Percentiles rank a stretch among this genome's conserved stretches.
Evolutionary conservation across 164 flowering plant species (phyloP).

Genomic region (Euptelea pleiosperma): DNA sequence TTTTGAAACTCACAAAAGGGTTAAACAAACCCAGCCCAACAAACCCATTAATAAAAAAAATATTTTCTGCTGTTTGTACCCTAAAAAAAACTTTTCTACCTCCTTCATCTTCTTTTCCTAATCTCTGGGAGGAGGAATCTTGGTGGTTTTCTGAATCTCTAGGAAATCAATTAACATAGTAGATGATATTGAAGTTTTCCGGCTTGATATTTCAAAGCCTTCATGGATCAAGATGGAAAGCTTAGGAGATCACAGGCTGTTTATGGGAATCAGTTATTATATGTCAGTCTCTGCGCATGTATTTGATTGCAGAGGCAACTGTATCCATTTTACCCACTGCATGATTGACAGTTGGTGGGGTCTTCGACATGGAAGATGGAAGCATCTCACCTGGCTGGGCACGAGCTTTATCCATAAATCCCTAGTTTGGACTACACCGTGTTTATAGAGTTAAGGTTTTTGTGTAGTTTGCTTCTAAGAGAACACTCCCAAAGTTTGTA

Average conservation of each 20-base stretch:
- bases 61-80: no score
- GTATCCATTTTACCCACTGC: constrained; percentile 9
- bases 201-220: constrained; percentile 3
- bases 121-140: constrained; percentile 25
- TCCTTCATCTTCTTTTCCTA: no score
- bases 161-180: neutral
- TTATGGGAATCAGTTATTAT: constrained; percentile 18
- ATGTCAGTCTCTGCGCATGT: constrained; percentile 9
- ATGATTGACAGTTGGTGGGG: constrained; percentile 11
- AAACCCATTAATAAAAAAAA: no score
- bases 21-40: no score
- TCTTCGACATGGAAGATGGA: constrained; percentile 12
- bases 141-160: constrained; percentile 13
- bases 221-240: constrained; percentile 18
- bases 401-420: no score
- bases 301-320: constrained; percentile 14
- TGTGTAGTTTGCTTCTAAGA: no score
- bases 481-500: no score
- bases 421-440: no score
- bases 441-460: no score
- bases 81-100: no score
- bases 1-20: no score
- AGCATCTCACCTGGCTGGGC: neutral
- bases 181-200: constrained; percentile 16
- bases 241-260: constrained; percentile 17